phyloP scores from a whole-genome alignment of 306 rosid genomes.

The Acacia acuminata region DNA sequence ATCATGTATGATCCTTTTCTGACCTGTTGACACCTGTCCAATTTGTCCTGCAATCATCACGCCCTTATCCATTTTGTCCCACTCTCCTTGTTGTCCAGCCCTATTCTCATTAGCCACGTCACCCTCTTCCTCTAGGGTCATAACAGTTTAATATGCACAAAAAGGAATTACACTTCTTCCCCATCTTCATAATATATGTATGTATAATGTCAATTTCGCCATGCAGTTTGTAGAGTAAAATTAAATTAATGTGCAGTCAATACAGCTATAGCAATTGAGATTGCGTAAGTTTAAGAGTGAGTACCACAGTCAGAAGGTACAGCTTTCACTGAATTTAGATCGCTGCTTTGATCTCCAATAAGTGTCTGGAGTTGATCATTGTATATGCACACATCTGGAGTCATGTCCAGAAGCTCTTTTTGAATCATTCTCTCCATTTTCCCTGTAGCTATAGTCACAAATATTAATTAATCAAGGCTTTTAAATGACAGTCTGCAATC shows the following conservation, averaged over 20 bases:
- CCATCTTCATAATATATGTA: neutral
- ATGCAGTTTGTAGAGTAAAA: slow-evolving; percentile 15
- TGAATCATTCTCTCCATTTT: slow-evolving; percentile 22
- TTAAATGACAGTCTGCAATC: slow-evolving; percentile 8
- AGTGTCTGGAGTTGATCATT: slow-evolving; percentile 28
- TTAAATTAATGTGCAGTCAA: slow-evolving; percentile 27
- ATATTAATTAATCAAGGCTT: slow-evolving; percentile 10
- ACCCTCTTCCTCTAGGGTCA: neutral
- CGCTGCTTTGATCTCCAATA: slow-evolving; percentile 3
- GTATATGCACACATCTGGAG: slow-evolving; percentile 26
- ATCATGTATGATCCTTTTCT: neutral
- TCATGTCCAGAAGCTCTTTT: slow-evolving; percentile 33
- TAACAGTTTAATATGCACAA: neutral
- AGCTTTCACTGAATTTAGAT: slow-evolving; percentile 10
- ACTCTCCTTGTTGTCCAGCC: neutral
- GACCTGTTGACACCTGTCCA: neutral
- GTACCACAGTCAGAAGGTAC: slow-evolving; percentile 24
- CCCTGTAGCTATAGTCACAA: slow-evolving; percentile 41
- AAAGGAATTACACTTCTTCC: neutral
- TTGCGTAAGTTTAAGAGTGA: slow-evolving; percentile 17
- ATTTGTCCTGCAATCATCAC: neutral
- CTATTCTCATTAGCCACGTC: neutral
- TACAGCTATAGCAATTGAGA: neutral
- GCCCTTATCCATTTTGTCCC: neutral
- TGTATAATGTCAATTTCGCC: neutral